Percentiles rank a stretch among this genome's conserved stretches.
phyloP scores from a whole-genome alignment of 1,139 yeast genomes.

The Nematodospora anomalae region DNA sequence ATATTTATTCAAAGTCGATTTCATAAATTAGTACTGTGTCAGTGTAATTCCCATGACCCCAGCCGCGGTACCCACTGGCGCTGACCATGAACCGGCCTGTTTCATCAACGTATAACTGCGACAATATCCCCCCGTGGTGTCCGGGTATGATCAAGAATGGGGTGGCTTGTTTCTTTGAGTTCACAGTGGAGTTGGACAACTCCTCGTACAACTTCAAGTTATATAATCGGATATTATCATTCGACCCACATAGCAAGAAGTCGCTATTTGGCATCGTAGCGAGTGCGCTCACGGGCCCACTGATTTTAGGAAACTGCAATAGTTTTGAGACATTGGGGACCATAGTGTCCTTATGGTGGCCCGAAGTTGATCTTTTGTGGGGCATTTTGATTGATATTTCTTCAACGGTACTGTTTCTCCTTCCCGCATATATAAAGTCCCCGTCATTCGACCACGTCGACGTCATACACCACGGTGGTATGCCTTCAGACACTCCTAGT shows the following conservation, averaged over 20 bases:
- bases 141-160: conserved; percentile 66
- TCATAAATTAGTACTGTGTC: conserved; percentile 83
- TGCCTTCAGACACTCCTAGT: conserved; percentile 59
- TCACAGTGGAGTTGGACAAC: conserved; percentile 19
- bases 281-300: conserved; percentile 89
- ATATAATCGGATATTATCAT: conserved; percentile 85
- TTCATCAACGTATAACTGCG: conserved; percentile 72
- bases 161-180: conserved; percentile 43
- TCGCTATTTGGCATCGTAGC: conserved; percentile 78
- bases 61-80: conserved; percentile 93
- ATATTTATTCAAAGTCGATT: conserved; percentile 42
- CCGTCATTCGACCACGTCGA: conserved; percentile 91
- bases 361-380: conserved; percentile 24
- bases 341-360: conserved; percentile 23
- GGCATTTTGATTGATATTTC: conserved; percentile 76
- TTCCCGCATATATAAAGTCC: conserved; percentile 74
- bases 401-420: conserved; percentile 87
- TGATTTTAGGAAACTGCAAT: conserved; percentile 77
- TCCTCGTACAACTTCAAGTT: conserved; percentile 62
- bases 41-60: conserved; percentile 78
- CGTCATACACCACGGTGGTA: conserved; percentile 97
- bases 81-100: conserved; percentile 85
- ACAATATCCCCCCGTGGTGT: conserved; percentile 57
- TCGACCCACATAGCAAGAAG: conserved; percentile 82
- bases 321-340: conserved; percentile 54